Base-by-base conservation (phyloP, 495 filamentous ascomycete genomes). In the Trichoderma asperelloides region DNA sequence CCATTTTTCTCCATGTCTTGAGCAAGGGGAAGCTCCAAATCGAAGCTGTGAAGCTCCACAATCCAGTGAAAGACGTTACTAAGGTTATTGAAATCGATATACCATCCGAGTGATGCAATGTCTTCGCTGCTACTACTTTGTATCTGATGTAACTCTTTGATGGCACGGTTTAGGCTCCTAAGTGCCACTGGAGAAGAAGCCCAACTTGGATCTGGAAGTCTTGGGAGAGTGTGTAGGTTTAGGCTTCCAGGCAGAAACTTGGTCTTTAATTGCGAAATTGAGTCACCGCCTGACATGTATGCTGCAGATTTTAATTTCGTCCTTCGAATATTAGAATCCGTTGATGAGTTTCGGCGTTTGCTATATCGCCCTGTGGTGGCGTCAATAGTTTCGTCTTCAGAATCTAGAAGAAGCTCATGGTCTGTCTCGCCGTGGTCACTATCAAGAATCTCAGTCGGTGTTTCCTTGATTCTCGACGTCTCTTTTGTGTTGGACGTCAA, bases 41-140 rank as follows among this genome's bases (percentile, higher is more conserved):
- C 88, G 71, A 97, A 96, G 63, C 87, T 90, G 74, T 97, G 93
- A 0, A 97, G 77, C 74, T 97, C 90, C 2, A 96, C 87, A 69
- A 96, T 93, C 92, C 93, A 96, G 74, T 96, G 93, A 73, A 93
- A 97, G 47, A 94, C 78, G 72, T 93, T 97, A 30, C 68, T 73
- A 33, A 84, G 65, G 7, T 72, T 67, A 13, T 79, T 77, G 28
- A 79, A 75, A 70, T 95, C 82, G 67, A 96, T 86, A 73, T 92
- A 93, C 91, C 93, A 97, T 18, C 93, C 93, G 0, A 96, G 64
- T 0, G 30, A 40, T 21, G 33, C 16, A 3, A 43, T 12, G 27
- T 60, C 23, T 16, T 60, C 51, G 7, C 71, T 78, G 15, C 85
- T 67, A 70, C 71, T 78, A 13, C 85, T 67, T 71, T 96, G 93